Evolutionary conservation across 2,329 filamentous ascomycete genomes (phyloP), one percentile per base, ranked within the genome.

Genomic region (Fusarium equiseti): DNA sequence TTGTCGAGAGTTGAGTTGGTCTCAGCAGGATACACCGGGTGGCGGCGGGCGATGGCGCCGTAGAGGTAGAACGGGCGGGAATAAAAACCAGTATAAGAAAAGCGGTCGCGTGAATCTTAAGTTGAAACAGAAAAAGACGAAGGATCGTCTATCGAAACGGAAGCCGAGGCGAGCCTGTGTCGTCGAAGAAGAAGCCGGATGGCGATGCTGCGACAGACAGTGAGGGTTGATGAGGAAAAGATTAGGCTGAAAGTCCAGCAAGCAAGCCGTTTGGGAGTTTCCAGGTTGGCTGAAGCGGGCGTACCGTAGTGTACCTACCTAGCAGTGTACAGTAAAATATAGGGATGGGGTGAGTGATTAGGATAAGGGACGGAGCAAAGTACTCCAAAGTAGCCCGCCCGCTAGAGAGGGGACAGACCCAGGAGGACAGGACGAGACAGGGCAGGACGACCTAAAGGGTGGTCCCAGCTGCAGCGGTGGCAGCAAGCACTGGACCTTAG

Each of bases 231-330:
- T 40, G 44, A 62, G 22, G 43, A 51, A 66, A 66, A 31, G 63
- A 55, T 66, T 56, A 67, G 63, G 63, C 63, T 67, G 62, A 68
- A 61, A 72, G 59, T 63, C 35, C 48, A 63, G 49, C 54, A 48
- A 45, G 59, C 50, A 52, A 51, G 60, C 62, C 59, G 54, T 65
- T 71, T 68, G 45, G 43, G 63, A 68, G 27, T 65, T 71, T 65
- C 45, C 46, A 52, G 63, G 32, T 59, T 71, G 68, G 45, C 63
- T 71, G 67, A 71, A 71, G 68, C 51, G 68, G 66, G 58, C 59
- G 70, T 64, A 69, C 64, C 54, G 63, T 59, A 45, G 60, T 65
- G 62, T 59, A 61, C 43, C 31, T 59, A 61, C 43, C 31, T 57
- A 53, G 50, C 50, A 38, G 35, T 38, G 35, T 38, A 38, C 35